These are phyloP conservation scores for Elongisporangium anandrum DNA, from an alignment of 352 stramenopile genomes.

Conservation along the genomic window DNA sequence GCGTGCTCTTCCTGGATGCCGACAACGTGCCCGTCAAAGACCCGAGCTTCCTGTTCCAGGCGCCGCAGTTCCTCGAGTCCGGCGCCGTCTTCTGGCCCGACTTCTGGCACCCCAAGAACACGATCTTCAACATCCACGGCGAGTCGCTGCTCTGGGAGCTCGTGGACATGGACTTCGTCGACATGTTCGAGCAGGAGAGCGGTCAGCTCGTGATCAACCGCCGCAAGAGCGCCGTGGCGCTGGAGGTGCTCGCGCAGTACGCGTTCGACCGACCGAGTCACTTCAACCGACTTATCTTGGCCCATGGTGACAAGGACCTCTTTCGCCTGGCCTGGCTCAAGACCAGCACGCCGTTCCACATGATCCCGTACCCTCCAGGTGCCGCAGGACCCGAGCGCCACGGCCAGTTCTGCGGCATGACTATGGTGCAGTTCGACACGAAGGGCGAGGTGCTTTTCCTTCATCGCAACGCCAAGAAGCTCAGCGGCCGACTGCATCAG, in stretches of 20 bases:
- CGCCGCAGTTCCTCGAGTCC: conserved; percentile 28
- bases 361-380: conserved; percentile 49
- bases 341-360: conserved; percentile 46
- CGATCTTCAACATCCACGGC: conserved; percentile 66
- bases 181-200: conserved; percentile 83
- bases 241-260: conserved; percentile 63
- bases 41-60: conserved; percentile 60
- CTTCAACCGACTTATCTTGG: conserved; percentile 54
- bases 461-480: conserved; percentile 71
- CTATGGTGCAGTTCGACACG: conserved; percentile 69
- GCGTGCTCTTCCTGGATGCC: conserved; percentile 71
- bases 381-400: conserved; percentile 30
- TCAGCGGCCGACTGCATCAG: conserved; percentile 42
- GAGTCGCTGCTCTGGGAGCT: conserved; percentile 59
- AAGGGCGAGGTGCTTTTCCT: conserved; percentile 56
- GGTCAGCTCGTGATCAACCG: conserved; percentile 70
- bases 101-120: conserved; percentile 68
- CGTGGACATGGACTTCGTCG: conserved; percentile 50
- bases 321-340: conserved; percentile 82
- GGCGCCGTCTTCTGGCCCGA: conserved; percentile 76
- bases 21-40: conserved; percentile 64
- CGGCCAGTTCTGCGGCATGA: conserved; percentile 61
- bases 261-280: conserved; percentile 53
- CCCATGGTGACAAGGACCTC: conserved; percentile 76
- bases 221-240: conserved; percentile 20